Conservation (phyloP, 148 eudicot genomes). For the Nepenthes mirabilis region DNA sequence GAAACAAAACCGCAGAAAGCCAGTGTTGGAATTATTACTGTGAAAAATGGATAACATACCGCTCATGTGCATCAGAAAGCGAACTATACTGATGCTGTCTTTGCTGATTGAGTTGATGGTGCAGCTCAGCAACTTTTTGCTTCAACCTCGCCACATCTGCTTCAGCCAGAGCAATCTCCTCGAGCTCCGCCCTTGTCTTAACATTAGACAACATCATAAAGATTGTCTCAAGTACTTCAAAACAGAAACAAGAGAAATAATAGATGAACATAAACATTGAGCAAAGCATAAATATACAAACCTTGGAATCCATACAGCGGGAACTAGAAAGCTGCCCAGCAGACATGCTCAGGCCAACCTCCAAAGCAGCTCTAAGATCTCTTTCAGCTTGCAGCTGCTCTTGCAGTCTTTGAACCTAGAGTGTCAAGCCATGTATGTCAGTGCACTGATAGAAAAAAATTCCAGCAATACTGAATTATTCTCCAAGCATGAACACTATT, state of each 20-base stretch:
- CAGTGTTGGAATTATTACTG: constrained; percentile 33
- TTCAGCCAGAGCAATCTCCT: constrained; percentile 99
- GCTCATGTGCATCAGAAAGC: constrained; percentile 55
- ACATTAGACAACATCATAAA: constrained; percentile 14
- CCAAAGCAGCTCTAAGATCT: constrained; percentile 92
- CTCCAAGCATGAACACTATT: too few relatives aligned
- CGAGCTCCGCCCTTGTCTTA: constrained; percentile 98
- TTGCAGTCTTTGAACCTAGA: constrained; percentile 86
- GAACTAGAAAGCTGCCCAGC: constrained; percentile 70
- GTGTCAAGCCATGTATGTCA: background rate
- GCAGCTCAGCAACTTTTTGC: constrained; percentile 95
- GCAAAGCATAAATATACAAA: constrained; percentile 15
- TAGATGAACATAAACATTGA: background rate
- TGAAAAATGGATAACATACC: constrained; percentile 23
- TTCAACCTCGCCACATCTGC: constrained; percentile 95
- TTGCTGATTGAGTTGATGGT: constrained; percentile 95
- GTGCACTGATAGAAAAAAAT: background rate
- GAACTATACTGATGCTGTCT: constrained; percentile 83
- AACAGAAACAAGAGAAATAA: background rate
- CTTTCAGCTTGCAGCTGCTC: constrained; percentile 99
- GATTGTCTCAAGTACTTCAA: background rate
- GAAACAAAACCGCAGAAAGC: constrained; percentile 7
- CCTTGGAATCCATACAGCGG: constrained; percentile 93
- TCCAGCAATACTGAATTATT: too few relatives aligned
- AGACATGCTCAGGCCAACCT: constrained; percentile 98